A percentile compares a stretch with the other conserved stretches of the same genome.
Evolutionary conservation across 768 basidiomycete species (phyloP).

Genomic region (Pleurotus giganteus): DNA sequence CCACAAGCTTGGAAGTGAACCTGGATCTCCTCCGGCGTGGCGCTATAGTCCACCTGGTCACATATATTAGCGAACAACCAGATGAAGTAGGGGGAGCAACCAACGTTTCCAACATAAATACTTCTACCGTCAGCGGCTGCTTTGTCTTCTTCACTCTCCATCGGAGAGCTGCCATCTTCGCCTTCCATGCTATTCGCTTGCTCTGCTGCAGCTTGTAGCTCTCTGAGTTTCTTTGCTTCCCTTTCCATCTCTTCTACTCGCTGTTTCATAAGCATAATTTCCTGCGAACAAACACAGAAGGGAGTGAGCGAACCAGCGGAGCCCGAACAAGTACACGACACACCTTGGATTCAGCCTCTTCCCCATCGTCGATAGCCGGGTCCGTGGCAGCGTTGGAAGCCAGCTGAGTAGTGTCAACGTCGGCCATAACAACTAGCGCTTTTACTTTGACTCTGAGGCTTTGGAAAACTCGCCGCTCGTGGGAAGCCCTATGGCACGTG

Average conservation of each 20-base stretch:
- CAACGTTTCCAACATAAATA: constrained; percentile 94
- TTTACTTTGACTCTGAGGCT: constrained; percentile 17
- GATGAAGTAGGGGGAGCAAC: constrained; percentile 27
- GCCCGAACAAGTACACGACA: constrained; percentile 8
- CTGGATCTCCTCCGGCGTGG: constrained; percentile 98
- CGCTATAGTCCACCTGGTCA: constrained; percentile 89
- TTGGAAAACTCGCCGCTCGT: constrained; percentile 12
- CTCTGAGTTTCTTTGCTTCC: constrained; percentile 84
- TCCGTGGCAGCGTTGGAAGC: constrained; percentile 18
- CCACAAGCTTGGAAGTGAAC: constrained; percentile 96
- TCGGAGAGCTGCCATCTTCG: constrained; percentile 46
- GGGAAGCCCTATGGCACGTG: constrained; percentile 19
- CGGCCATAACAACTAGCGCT: constrained; percentile 39
- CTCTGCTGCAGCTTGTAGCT: constrained; percentile 79
- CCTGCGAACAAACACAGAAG: constrained; percentile 41
- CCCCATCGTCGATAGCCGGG: constrained; percentile 50
- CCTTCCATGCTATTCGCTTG: constrained; percentile 47
- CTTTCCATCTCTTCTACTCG: constrained; percentile 92
- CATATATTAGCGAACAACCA: constrained; percentile 8
- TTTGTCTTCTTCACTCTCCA: constrained; percentile 86
- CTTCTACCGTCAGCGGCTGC: constrained; percentile 80
- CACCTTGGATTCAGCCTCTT: constrained; percentile 66
- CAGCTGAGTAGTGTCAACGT: constrained; percentile 34
- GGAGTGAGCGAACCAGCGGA: constrained; percentile 13
- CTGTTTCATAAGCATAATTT: constrained; percentile 89